Percentiles rank a stretch among this genome's conserved stretches.
These are phyloP conservation scores for Ajuga chamaepitys DNA, from an alignment of 257 asterid genomes.

Conservation along the genomic window DNA sequence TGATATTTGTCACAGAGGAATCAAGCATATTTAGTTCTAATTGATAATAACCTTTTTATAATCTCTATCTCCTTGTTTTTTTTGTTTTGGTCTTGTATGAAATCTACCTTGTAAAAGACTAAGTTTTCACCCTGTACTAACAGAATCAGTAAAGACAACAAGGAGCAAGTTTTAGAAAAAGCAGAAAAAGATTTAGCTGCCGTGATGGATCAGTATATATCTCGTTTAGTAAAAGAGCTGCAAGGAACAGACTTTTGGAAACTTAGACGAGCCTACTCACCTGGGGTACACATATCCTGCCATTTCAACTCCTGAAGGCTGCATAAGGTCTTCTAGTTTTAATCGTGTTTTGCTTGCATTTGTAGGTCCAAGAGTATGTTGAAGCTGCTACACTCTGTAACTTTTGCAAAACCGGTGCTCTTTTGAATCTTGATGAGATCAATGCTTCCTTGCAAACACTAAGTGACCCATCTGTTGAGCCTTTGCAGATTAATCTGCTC, in stretches of 20 bases:
- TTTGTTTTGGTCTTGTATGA: background rate
- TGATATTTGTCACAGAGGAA: background rate
- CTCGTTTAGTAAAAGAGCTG: slow-evolving; percentile 75
- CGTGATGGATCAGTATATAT: slow-evolving; percentile 56
- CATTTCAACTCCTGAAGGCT: background rate
- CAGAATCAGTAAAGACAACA: slow-evolving; percentile 77
- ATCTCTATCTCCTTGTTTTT: background rate
- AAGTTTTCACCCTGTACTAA: slow-evolving; percentile 5
- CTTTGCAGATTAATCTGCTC: slow-evolving; percentile 76
- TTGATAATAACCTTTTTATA: background rate
- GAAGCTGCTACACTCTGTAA: slow-evolving; percentile 89
- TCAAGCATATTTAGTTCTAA: background rate
- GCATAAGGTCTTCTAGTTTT: background rate
- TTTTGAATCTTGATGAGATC: slow-evolving; percentile 70
- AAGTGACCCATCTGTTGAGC: slow-evolving; percentile 69
- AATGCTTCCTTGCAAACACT: slow-evolving; percentile 57
- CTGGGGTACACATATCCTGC: slow-evolving; percentile 54
- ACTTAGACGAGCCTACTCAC: slow-evolving; percentile 90
- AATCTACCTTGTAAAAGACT: background rate
- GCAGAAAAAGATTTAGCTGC: slow-evolving; percentile 79
- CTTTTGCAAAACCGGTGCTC: slow-evolving; percentile 78
- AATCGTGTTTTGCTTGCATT: slow-evolving; percentile 15
- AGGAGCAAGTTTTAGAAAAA: slow-evolving; percentile 62
- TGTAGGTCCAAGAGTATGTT: slow-evolving; percentile 84
- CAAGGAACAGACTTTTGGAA: slow-evolving; percentile 93